Conservation (phyloP, 2,329 filamentous ascomycete genomes). For the Pseudogymnoascus sp. region DNA sequence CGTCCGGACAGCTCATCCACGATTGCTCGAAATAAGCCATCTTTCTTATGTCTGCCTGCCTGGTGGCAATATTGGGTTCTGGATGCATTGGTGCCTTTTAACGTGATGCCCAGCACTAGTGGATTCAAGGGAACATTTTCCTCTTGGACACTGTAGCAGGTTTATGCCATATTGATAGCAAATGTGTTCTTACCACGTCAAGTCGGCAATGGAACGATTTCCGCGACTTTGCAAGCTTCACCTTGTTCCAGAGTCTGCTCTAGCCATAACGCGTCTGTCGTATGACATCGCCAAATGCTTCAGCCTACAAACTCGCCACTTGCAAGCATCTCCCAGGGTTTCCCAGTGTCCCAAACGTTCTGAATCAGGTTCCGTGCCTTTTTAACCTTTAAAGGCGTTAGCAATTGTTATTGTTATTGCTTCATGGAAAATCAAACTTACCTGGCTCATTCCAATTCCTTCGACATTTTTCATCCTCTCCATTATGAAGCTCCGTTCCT, state of each 20-base stretch:
- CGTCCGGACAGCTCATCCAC: neutral
- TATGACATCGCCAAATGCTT: conserved; percentile 17
- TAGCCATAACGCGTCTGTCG: neutral
- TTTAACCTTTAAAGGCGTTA: conserved; percentile 37
- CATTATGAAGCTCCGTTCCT: conserved; percentile 53
- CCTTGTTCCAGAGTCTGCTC: neutral
- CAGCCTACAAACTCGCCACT: conserved; percentile 62
- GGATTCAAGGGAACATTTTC: neutral
- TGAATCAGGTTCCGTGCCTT: conserved; percentile 60
- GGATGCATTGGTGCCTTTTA: conserved; percentile 3
- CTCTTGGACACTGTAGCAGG: neutral
- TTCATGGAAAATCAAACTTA: conserved; percentile 30
- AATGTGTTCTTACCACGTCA: neutral
- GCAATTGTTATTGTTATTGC: conserved; percentile 12
- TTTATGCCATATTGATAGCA: neutral
- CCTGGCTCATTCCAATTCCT: conserved; percentile 69
- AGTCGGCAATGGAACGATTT: neutral
- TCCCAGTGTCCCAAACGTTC: conserved; percentile 59
- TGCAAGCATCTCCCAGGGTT: conserved; percentile 61
- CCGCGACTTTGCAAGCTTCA: neutral
- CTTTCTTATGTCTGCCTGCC: neutral
- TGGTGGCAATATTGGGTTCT: neutral
- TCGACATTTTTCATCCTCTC: conserved; percentile 61
- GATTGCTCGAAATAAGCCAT: neutral
- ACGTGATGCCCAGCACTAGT: conserved; percentile 12